Percentiles rank a stretch among this genome's conserved stretches.
phyloP scores from a whole-genome alignment of 371 early-diverging fungal genomes.

The Nosema muscidifuracis region DNA sequence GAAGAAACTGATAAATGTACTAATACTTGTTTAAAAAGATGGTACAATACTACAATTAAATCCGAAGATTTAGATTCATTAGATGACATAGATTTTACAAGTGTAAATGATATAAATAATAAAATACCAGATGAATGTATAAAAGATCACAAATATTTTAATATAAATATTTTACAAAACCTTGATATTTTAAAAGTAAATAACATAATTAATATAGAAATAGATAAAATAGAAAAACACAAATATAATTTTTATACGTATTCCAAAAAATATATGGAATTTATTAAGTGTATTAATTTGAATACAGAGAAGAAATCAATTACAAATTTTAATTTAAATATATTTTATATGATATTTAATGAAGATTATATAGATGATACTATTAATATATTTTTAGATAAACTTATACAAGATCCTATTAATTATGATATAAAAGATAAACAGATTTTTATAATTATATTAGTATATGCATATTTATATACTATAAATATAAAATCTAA shows the following conservation, averaged over 20 bases:
- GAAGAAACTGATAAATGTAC: background rate
- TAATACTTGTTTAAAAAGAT: background rate
- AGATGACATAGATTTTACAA: background rate
- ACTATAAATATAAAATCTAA: background rate
- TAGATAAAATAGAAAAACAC: background rate
- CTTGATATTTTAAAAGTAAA: background rate
- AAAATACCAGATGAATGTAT: background rate
- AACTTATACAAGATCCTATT: background rate
- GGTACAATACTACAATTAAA: background rate
- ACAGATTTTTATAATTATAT: slow-evolving; percentile 16
- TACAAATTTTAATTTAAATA: background rate
- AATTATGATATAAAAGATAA: background rate
- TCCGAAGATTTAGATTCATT: background rate
- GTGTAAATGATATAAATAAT: background rate
- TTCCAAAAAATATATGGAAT: slow-evolving; percentile 6
- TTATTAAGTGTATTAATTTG: background rate
- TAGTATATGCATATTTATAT: background rate
- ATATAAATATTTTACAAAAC: background rate
- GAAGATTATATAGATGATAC: slow-evolving; percentile 3
- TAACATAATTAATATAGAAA: background rate
- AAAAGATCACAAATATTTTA: slow-evolving; percentile 3
- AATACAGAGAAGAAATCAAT: slow-evolving; percentile 2
- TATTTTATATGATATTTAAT: slow-evolving; percentile 10
- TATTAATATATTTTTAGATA: slow-evolving; percentile 9
- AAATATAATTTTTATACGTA: background rate